Percentiles rank a stretch among this genome's conserved stretches.
These are phyloP conservation scores for Botrytis elliptica DNA, from an alignment of 2,329 filamentous ascomycete species.

Conservation along the genomic window DNA sequence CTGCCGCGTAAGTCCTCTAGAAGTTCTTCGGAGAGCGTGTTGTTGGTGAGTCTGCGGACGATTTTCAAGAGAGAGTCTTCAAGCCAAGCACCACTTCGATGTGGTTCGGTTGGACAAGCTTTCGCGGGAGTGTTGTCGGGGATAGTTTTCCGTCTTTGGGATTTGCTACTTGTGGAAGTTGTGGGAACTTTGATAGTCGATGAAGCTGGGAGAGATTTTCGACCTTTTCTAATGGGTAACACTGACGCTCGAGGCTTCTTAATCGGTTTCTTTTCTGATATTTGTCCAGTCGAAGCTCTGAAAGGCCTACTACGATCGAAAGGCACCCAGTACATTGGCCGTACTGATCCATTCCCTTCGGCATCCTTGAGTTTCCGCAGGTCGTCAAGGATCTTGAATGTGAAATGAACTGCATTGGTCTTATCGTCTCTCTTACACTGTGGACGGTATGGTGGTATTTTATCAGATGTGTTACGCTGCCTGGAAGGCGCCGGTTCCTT, in stretches of 20 bases:
- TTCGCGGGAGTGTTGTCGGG: not conserved
- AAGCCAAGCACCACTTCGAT: conserved; percentile 9
- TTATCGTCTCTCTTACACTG: conserved; percentile 35
- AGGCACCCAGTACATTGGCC: conserved; percentile 27
- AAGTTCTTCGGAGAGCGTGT: not conserved
- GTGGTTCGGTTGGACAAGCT: not conserved
- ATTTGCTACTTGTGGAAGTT: not conserved
- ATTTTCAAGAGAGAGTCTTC: not conserved
- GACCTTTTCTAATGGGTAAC: not conserved
- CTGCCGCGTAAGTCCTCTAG: conserved; percentile 5
- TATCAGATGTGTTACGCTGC: conserved; percentile 5
- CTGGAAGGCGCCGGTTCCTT: conserved; percentile 22
- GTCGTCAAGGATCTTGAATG: conserved; percentile 36
- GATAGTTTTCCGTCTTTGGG: not conserved
- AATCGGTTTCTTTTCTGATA: not conserved
- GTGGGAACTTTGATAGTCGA: not conserved
- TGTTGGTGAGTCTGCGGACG: not conserved
- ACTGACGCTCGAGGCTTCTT: not conserved
- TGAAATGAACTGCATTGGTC: conserved; percentile 35
- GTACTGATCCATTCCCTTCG: conserved; percentile 25
- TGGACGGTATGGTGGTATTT: conserved; percentile 24
- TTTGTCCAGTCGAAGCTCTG: conserved; percentile 21
- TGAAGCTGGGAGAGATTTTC: conserved; percentile 13
- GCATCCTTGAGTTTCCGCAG: conserved; percentile 29
- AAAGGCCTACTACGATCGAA: conserved; percentile 11